A percentile compares a stretch with the other conserved stretches of the same genome.
phyloP scores from a whole-genome alignment of 306 rosid genomes.

The Quercus engelmannii region DNA sequence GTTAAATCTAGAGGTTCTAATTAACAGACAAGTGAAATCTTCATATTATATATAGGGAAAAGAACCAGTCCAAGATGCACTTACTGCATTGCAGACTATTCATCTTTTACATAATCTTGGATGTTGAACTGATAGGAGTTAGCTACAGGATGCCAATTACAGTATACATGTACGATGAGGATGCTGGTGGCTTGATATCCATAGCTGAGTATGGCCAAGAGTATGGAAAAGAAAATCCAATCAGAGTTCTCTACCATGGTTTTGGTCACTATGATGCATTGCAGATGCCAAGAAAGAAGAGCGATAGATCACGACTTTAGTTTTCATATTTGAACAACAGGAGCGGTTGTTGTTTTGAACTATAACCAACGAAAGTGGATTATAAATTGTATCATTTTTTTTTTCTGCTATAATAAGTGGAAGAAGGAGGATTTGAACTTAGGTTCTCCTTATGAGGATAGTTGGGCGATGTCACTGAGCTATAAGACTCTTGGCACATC shows the following conservation, averaged over 20 bases:
- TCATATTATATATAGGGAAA: neutral
- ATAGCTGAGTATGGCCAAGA: slow-evolving; percentile 96
- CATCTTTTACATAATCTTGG: neutral
- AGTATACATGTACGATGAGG: slow-evolving; percentile 84
- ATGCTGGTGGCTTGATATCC: slow-evolving; percentile 78
- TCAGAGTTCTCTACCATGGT: slow-evolving; percentile 82
- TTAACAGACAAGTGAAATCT: neutral
- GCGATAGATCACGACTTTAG: slow-evolving; percentile 49
- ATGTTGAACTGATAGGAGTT: slow-evolving; percentile 14
- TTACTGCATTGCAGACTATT: neutral
- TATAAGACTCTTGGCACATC: too few species aligned
- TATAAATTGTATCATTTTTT: neutral
- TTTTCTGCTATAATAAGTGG: too few species aligned
- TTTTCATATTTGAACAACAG: neutral
- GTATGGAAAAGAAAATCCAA: slow-evolving; percentile 72
- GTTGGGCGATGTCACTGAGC: too few species aligned
- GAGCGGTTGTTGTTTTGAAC: neutral
- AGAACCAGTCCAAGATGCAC: neutral
- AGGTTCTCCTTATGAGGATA: too few species aligned
- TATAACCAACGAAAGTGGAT: neutral
- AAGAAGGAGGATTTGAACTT: too few species aligned
- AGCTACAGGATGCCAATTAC: slow-evolving; percentile 86
- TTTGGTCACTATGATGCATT: slow-evolving; percentile 93
- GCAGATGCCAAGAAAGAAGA: slow-evolving; percentile 51
- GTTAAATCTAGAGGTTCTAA: neutral